phyloP scores from a whole-genome alignment of 805 yeast species.

The Wickerhamiella allomyrinae region DNA sequence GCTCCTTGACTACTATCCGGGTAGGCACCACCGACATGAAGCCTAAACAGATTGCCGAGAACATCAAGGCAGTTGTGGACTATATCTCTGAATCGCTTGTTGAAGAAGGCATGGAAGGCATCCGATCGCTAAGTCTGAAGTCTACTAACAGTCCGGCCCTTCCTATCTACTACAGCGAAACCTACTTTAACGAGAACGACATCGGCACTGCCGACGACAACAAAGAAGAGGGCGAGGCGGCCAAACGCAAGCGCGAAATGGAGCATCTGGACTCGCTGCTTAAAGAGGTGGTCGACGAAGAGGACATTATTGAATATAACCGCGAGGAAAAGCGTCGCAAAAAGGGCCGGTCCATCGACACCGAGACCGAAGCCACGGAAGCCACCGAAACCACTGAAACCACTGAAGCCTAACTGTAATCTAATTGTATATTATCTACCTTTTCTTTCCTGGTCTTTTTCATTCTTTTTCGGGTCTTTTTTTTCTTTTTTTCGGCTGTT shows the following conservation, averaged over 20 bases:
- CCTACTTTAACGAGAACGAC: slow-evolving; percentile 35
- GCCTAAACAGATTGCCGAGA: slow-evolving; percentile 40
- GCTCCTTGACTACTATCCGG: slow-evolving; percentile 49
- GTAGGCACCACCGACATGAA: slow-evolving; percentile 43
- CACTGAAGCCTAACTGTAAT: background rate
- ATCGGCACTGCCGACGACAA: slow-evolving; percentile 29
- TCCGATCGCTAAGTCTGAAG: slow-evolving; percentile 43
- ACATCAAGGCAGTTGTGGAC: slow-evolving; percentile 40
- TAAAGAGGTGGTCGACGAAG: slow-evolving; percentile 71
- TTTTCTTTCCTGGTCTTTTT: too few species aligned
- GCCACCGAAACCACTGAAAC: background rate
- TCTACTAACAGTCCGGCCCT: slow-evolving; percentile 62
- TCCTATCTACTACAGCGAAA: slow-evolving; percentile 64
- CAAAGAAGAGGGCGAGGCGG: slow-evolving; percentile 20
- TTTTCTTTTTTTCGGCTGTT: too few species aligned
- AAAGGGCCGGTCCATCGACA: slow-evolving; percentile 4
- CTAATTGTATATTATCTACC: background rate
- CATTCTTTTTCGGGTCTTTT: too few species aligned
- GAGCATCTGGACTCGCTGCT: slow-evolving; percentile 54
- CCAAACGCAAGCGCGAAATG: slow-evolving; percentile 20
- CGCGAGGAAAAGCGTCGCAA: slow-evolving; percentile 32
- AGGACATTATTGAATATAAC: slow-evolving; percentile 46
- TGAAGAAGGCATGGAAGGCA: slow-evolving; percentile 21
- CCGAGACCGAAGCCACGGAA: background rate
- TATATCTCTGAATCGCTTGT: slow-evolving; percentile 27